Evolutionary conservation across 179 eudicot genomes (phyloP), one percentile per base, ranked within the genome.

Genomic region (Silene vulgaris): DNA sequence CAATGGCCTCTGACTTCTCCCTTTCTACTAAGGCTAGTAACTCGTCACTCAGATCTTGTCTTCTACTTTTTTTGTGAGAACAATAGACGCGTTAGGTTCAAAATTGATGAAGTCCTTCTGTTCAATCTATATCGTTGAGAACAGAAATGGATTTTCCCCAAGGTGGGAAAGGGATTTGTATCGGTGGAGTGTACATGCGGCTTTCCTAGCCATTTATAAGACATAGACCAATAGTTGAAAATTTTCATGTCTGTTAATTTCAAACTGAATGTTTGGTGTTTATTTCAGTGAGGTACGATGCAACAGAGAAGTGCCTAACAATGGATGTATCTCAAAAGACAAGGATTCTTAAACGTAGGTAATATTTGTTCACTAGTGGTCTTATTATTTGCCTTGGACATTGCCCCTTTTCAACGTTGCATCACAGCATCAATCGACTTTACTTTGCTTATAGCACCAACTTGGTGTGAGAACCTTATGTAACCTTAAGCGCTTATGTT

Each of bases 341-440:
- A 80, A 92, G 87, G 85, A 90, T 95, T 82, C 92, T 95, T 60
- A 89, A 87, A 85, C 96, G 97, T 70, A 92, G 99, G 99, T 95
- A 89, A 71, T 80, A 74, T 67, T 21, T 75, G 65, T 48, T 28
- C 50, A 28, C 61, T 56, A 11, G 14, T 20, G 20, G 48, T 72
- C 61, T 74, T 76, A 67, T 50, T 23, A 13, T 65, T 14, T 74
- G 28, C 19, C 19, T 12, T 0, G 32, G 28, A 23, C 48, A 13
- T 60, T 68, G 9, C 72, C 26, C 19, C 74, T 29, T 73, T 71
- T 17, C 1, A 8, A 72, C 5, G 43, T 30, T 54, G 37, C 30
- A 13, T 40, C 45, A 7, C 28, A 62, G 56, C 40, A 19, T 17
- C 9, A 35, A 30, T 19, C 23, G 11, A 45, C 52, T 45, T 45